A percentile compares a stretch with the other conserved stretches of the same genome.
Conservation (phyloP, 1,139 yeast species). For the Nakaseomyces sp. region DNA sequence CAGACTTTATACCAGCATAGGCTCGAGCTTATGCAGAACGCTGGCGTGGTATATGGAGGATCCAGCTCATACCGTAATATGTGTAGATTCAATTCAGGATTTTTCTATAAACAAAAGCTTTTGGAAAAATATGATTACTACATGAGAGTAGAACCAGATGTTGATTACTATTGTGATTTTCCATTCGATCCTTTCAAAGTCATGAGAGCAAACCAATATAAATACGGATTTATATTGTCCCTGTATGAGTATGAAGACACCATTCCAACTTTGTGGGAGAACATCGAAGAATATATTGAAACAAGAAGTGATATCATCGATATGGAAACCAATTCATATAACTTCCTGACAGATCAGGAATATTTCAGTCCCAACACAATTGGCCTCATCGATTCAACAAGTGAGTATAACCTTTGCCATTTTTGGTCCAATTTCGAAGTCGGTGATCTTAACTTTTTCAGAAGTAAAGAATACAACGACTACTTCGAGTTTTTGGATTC, state of each 20-base stretch:
- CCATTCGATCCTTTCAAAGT: slow-evolving; percentile 74
- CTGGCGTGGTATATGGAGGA: slow-evolving; percentile 50
- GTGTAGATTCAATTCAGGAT: slow-evolving; percentile 91
- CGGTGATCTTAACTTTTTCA: slow-evolving; percentile 68
- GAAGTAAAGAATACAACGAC: slow-evolving; percentile 57
- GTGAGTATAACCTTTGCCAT: slow-evolving; percentile 79
- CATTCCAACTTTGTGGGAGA: slow-evolving; percentile 73
- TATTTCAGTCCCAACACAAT: slow-evolving; percentile 26
- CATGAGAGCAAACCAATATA: slow-evolving; percentile 66
- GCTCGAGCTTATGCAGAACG: slow-evolving; percentile 36
- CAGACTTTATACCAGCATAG: slow-evolving; percentile 29
- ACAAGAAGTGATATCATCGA: slow-evolving; percentile 33
- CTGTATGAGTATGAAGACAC: slow-evolving; percentile 78
- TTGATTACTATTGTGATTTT: slow-evolving; percentile 67
- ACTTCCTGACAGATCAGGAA: slow-evolving; percentile 58
- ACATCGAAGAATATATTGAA: slow-evolving; percentile 54
- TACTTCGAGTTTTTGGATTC: slow-evolving; percentile 61
- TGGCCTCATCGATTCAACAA: slow-evolving; percentile 32
- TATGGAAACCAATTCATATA: slow-evolving; percentile 60
- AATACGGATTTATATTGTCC: slow-evolving; percentile 72
- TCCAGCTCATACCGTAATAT: slow-evolving; percentile 66
- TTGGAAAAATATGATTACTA: slow-evolving; percentile 70
- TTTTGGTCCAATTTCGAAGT: slow-evolving; percentile 95
- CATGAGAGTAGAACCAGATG: slow-evolving; percentile 93
- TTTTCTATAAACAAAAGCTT: slow-evolving; percentile 71